These are phyloP conservation scores for Aspergillus tubingensis DNA, from an alignment of 2,329 filamentous ascomycete species.

Conservation along the genomic window DNA sequence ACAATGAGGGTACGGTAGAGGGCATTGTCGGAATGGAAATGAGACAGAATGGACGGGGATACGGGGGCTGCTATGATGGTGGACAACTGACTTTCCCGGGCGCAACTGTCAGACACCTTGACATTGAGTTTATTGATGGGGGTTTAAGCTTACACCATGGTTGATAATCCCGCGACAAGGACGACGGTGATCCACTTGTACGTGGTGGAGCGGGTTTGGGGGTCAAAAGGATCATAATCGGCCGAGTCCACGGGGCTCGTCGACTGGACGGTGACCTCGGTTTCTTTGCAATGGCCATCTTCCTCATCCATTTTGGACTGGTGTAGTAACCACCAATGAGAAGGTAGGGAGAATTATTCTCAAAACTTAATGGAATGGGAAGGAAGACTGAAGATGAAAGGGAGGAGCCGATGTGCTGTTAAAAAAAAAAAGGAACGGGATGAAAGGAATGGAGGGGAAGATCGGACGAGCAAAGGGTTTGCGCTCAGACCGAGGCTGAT, in stretches of 20 bases:
- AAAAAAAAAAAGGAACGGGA: too few relatives aligned
- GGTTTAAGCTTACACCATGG: neutral
- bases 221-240: neutral
- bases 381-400: neutral
- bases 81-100: neutral
- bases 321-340: neutral
- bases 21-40: conserved; percentile 5
- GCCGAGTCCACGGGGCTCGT: neutral
- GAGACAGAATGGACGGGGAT: neutral
- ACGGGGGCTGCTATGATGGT: conserved; percentile 8
- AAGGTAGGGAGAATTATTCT: neutral
- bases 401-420: too few relatives aligned
- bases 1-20: conserved; percentile 9
- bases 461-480: too few relatives aligned
- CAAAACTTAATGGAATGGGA: neutral
- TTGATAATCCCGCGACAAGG: neutral
- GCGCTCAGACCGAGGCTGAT: too few relatives aligned
- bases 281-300: neutral
- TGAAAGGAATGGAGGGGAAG: too few relatives aligned
- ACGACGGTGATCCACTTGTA: conserved; percentile 3
- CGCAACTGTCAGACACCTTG: neutral
- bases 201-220: neutral
- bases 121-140: neutral
- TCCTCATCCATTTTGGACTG: neutral
- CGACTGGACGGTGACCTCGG: neutral